These are phyloP conservation scores for Crithidia thermophila DNA, from an alignment of 208 protist genomes.

Conservation along the genomic window DNA sequence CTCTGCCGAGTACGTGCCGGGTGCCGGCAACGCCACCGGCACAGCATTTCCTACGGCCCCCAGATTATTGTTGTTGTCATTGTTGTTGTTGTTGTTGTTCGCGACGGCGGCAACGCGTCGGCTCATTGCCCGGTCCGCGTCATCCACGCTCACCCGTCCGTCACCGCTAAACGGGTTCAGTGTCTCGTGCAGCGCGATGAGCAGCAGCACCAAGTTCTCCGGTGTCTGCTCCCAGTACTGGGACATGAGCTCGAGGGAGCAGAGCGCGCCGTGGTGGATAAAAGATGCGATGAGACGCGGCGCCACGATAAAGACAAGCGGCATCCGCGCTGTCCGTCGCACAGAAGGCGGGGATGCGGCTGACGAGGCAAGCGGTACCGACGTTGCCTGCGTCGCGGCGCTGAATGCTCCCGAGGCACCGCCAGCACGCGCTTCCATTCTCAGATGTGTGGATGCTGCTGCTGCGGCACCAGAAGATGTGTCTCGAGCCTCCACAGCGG, in stretches of 20 bases:
- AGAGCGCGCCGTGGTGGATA: slow-evolving; percentile 84
- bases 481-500: too few species aligned
- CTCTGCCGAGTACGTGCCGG: slow-evolving; percentile 52
- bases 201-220: slow-evolving; percentile 52
- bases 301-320: slow-evolving; percentile 76
- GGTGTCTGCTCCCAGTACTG: slow-evolving; percentile 66
- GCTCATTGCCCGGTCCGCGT: slow-evolving; percentile 25
- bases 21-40: background rate
- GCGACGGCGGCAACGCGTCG: slow-evolving; percentile 21
- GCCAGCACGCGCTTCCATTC: too few species aligned
- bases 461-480: too few species aligned
- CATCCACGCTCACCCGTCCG: slow-evolving; percentile 55
- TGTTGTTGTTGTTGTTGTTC: background rate
- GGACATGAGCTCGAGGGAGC: slow-evolving; percentile 87
- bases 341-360: background rate
- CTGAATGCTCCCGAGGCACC: too few species aligned
- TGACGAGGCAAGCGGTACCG: background rate
- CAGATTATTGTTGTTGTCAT: too few species aligned
- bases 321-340: slow-evolving; percentile 45
- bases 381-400: background rate
- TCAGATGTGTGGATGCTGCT: too few species aligned
- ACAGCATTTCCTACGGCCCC: too few species aligned
- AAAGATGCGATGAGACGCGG: slow-evolving; percentile 79
- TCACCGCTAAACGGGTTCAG: slow-evolving; percentile 68
- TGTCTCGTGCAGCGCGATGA: slow-evolving; percentile 68